Conservation (phyloP, 352 stramenopile genomes). For the Phytophthora palmivora region DNA sequence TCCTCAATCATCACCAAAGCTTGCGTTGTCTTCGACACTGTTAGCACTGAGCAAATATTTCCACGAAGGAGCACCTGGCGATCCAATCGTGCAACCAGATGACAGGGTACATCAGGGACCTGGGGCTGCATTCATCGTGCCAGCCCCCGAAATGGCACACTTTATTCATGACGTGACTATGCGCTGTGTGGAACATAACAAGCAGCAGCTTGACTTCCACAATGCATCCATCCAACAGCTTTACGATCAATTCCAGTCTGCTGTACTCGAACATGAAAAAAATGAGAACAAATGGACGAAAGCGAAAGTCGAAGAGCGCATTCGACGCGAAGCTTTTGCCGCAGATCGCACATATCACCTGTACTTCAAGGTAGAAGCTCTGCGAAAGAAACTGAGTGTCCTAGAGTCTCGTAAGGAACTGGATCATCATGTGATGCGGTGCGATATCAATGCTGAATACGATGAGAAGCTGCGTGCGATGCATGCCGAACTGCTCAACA, state of each 20-base stretch:
- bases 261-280: constrained; percentile 10
- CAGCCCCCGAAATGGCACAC: constrained; percentile 27
- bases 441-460: constrained; percentile 59
- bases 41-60: constrained; percentile 26
- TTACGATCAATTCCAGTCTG: constrained; percentile 14
- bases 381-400: constrained; percentile 37
- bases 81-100: constrained; percentile 3
- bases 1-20: background rate
- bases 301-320: constrained; percentile 31
- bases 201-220: constrained; percentile 31
- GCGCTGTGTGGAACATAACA: constrained; percentile 24
- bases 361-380: constrained; percentile 47
- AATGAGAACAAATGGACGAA: constrained; percentile 16
- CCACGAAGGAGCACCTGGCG: background rate
- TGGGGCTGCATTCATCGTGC: constrained; percentile 22
- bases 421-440: constrained; percentile 50
- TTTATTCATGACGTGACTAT: constrained; percentile 18
- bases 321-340: constrained; percentile 53
- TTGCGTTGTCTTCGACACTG: constrained; percentile 11
- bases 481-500: constrained; percentile 56
- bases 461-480: constrained; percentile 64
- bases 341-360: constrained; percentile 52
- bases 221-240: constrained; percentile 19
- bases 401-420: constrained; percentile 40
- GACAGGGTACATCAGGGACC: background rate